Base-by-base conservation (phyloP, 2,329 filamentous ascomycete species). In the Fusarium sp. region DNA sequence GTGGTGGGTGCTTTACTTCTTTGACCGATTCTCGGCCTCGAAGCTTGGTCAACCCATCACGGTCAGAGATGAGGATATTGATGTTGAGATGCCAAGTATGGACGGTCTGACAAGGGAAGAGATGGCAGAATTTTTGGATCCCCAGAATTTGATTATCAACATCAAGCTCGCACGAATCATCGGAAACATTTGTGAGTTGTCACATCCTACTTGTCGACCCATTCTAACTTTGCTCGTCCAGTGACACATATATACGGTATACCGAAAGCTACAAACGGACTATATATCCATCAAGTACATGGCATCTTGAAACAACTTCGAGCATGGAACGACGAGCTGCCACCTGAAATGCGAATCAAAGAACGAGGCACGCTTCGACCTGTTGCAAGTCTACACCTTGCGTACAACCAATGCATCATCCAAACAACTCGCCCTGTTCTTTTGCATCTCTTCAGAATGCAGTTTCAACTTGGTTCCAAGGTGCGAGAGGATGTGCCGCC, bases 381-480 rank as follows among this genome's bases (percentile, higher is more conserved):
- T 0, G 79, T 79, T 0, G 77, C 77, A 0, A 81, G 79, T 22
- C 75, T 80, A 0, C 79, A 81, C 27, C 76, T 81, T 0, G 79
- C 79, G 1, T 81, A 81, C 62, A 79, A 80, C 12, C 80, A 82
- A n/a, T 82, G 80, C 64, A 81, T 82, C 17, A 82, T 82, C 38
- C 81, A 81, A 58, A 82, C 81, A 0, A 82, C 81, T 0, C 77
- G 81, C 0, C 81, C 81, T 0, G 76, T 82, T 1, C 63, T 82
- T 0, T 63, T 82, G 0, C 76, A 82, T 1, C 76, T 82, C 0
- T 81, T 82, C 33, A 81, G 81, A 6, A 68, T 78, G 0, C 79
- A 81, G 25, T 80, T 80, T 1, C 78, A 78, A 10, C 65, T 80
- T 1, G 73, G 76, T 0, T 59, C 17, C 1, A 76, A 58, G 22